Base-by-base conservation (phyloP, 768 basidiomycete species). In the Suillus brevipes region DNA sequence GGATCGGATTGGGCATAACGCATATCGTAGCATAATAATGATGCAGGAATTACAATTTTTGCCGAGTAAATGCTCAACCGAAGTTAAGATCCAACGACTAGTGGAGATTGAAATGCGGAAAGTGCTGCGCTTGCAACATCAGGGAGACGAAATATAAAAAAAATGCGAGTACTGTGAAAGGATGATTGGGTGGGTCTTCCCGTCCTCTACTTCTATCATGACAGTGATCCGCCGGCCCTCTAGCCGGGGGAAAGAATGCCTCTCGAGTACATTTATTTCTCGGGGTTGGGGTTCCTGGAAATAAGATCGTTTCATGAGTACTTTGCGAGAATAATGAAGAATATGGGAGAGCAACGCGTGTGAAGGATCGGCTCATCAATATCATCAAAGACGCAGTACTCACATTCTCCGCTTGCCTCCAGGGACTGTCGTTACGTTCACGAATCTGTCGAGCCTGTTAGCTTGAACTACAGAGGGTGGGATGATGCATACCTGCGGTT, bases 391-490 rank as follows among this genome's bases (percentile, higher is more conserved):
- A 76, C 89, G 91, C 88, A 70, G 37, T 20, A 92, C 96, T 86
- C 80, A 98, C 96, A 97, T 97, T 82, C 89, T 87, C 82, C 95
- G 88, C 84, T 97, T 97, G 80, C 94, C 96, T 67, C 92, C 92
- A 59, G 91, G 91, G 65, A 91, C 85, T 66, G 89, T 86, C 69
- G 94, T 97, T 69, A 97, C 94, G 79, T 97, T 97, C 69, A 96
- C 94, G 85, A 94, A 95, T 80, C 91, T 92, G 62, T 9, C 25
- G 38, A 49, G 45, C 57, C 23, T 58, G 60, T 71, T 37, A 75
- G 36, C 6, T 5, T 61, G 4, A 38, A 16, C 23, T 34, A 34
- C 47, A 42, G 38, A 28, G 40, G 10, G 4, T 16, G 25, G 14
- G 0, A 13, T n/a, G 23, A n/a, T 64, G 83, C 88, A 71, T 80